phyloP scores from a whole-genome alignment of 805 yeast genomes.

The Schwanniomyces vanrijiae region DNA sequence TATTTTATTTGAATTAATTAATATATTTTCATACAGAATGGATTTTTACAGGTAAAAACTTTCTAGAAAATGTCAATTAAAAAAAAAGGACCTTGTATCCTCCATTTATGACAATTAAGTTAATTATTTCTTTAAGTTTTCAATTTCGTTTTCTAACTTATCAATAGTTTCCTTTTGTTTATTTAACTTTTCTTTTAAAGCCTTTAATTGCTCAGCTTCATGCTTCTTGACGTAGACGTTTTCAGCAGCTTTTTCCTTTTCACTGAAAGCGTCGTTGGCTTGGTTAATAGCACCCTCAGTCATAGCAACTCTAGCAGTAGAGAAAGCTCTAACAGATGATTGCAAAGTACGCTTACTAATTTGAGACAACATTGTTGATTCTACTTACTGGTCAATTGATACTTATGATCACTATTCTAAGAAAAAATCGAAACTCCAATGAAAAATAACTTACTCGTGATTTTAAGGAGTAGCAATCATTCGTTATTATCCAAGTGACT shows the following conservation, averaged over 20 bases:
- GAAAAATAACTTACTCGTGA: neutral
- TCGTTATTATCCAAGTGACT: neutral
- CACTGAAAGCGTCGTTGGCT: slow-evolving; percentile 43
- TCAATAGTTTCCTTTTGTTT: slow-evolving; percentile 65
- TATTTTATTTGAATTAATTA: neutral
- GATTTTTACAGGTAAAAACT: neutral
- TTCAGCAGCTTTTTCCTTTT: slow-evolving; percentile 93
- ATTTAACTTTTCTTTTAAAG: slow-evolving; percentile 72
- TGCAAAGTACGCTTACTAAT: slow-evolving; percentile 21
- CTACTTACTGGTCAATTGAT: neutral
- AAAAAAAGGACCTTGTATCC: neutral
- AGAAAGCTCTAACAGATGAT: slow-evolving; percentile 29
- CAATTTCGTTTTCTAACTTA: slow-evolving; percentile 50
- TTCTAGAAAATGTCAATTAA: neutral
- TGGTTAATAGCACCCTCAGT: slow-evolving; percentile 22
- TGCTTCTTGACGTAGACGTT: slow-evolving; percentile 82
- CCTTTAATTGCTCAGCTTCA: slow-evolving; percentile 83
- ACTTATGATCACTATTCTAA: neutral
- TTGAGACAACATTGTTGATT: slow-evolving; percentile 21
- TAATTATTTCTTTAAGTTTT: slow-evolving; percentile 46
- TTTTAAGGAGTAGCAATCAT: neutral
- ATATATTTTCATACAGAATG: neutral
- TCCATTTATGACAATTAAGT: neutral
- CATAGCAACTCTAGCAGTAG: slow-evolving; percentile 26
- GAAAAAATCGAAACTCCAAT: neutral